Percentiles rank a stretch among this genome's conserved stretches.
Evolutionary conservation across 306 rosid genomes (phyloP).

Genomic region (Acacia crassicarpa): DNA sequence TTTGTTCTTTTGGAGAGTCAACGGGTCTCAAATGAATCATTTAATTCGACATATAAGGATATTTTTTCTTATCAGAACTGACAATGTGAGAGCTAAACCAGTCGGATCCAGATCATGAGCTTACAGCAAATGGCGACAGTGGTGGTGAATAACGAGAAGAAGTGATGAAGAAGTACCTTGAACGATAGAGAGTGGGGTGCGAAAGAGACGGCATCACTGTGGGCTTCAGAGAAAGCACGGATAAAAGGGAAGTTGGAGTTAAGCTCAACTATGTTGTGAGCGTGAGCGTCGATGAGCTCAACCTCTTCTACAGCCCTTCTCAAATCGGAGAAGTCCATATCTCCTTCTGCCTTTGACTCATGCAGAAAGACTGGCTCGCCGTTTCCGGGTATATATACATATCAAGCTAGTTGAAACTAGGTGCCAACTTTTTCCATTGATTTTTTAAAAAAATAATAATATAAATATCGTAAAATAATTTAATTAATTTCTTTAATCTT

Average conservation of each 20-base stretch:
- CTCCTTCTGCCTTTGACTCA: neutral
- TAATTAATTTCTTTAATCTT: too few species aligned
- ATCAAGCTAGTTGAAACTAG: too few species aligned
- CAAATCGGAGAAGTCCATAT: constrained; percentile 75
- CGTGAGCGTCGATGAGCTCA: constrained; percentile 82
- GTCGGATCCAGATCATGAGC: neutral
- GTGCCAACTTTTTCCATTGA: too few species aligned
- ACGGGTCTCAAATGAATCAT: neutral
- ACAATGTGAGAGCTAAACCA: neutral
- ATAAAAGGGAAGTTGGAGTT: constrained; percentile 66
- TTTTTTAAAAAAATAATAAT: too few species aligned
- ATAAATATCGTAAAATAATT: too few species aligned
- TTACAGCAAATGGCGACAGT: too few species aligned
- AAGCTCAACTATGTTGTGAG: constrained; percentile 76
- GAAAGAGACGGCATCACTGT: constrained; percentile 57
- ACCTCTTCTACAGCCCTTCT: constrained; percentile 57
- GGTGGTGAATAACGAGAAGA: too few species aligned
- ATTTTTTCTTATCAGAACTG: neutral
- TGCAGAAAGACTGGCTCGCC: neutral
- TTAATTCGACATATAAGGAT: neutral
- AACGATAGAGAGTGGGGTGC: constrained; percentile 65
- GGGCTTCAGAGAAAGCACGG: constrained; percentile 67
- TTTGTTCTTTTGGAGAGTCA: neutral
- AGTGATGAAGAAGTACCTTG: constrained; percentile 46
- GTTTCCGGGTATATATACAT: neutral